phyloP scores from a whole-genome alignment of 768 basidiomycete species.

The Macrolepiota albuminosa region DNA sequence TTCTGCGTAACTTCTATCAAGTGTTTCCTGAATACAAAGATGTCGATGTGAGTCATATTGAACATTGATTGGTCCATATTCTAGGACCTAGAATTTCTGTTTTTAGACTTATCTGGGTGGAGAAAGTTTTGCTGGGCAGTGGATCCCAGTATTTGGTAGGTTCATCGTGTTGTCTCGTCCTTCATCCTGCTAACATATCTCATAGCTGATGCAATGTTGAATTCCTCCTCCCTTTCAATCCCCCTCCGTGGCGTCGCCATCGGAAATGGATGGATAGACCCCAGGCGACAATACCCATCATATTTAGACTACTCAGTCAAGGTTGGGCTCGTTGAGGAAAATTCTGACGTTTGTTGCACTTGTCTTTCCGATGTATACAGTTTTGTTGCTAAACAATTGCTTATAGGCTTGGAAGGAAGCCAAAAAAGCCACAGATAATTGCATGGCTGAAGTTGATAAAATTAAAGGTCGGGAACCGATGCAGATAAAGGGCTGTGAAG shows the following conservation, averaged over 20 bases:
- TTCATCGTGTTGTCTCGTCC: background rate
- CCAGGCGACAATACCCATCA: constrained; percentile 79
- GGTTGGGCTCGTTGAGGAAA: constrained; percentile 70
- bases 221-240: constrained; percentile 52
- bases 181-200: background rate
- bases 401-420: constrained; percentile 56
- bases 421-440: constrained; percentile 54
- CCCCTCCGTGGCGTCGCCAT: constrained; percentile 81
- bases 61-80: background rate
- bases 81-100: background rate
- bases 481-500: constrained; percentile 51
- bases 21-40: constrained; percentile 85
- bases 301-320: constrained; percentile 85
- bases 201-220: constrained; percentile 72
- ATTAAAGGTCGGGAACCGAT: constrained; percentile 53
- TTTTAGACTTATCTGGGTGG: constrained; percentile 89
- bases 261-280: constrained; percentile 98
- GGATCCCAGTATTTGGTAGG: constrained; percentile 91
- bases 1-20: constrained; percentile 81
- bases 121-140: constrained; percentile 97
- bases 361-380: background rate
- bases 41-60: constrained; percentile 51
- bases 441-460: constrained; percentile 41
- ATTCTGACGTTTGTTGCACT: constrained; percentile 50
- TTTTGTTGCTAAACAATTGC: background rate